Conservation (phyloP, 75 land plant genomes). For the Larix kaempferi region DNA sequence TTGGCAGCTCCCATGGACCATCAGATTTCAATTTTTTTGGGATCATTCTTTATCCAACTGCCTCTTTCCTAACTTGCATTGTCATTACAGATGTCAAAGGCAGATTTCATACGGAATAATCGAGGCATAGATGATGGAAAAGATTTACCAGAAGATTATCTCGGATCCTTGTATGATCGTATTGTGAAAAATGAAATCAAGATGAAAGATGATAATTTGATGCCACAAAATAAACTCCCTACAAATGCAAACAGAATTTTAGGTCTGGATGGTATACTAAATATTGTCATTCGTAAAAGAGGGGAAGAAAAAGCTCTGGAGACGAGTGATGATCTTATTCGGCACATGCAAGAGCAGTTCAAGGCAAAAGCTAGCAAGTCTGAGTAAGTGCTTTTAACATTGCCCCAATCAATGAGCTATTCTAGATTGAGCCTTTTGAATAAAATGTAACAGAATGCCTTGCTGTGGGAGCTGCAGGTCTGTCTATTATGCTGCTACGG, state of each 20-base stretch:
- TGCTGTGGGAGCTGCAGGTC: constrained; percentile 49
- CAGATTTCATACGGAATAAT: constrained; percentile 94
- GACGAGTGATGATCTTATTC: constrained; percentile 95
- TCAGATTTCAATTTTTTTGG: not conserved
- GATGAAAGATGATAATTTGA: constrained; percentile 87
- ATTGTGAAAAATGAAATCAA: constrained; percentile 93
- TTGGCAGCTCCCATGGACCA: not conserved
- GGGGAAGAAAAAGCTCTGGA: constrained; percentile 66
- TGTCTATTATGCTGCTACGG: constrained; percentile 90
- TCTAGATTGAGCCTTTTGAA: not conserved
- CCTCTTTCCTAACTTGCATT: not conserved
- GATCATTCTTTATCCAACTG: not conserved
- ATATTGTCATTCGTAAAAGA: constrained; percentile 91
- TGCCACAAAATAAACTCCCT: constrained; percentile 63
- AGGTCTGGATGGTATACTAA: constrained; percentile 86
- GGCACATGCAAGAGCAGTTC: constrained; percentile 98
- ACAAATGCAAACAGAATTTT: constrained; percentile 71
- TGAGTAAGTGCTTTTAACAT: constrained; percentile 61
- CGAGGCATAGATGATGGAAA: constrained; percentile 99
- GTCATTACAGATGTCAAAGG: constrained; percentile 87
- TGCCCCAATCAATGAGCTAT: not conserved
- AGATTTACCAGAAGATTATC: constrained; percentile 92
- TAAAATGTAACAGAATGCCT: not conserved
- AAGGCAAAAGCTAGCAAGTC: constrained; percentile 98
- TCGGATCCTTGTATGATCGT: constrained; percentile 92